These are phyloP conservation scores for Bryopsis sp. DNA, from an alignment of 139 green algal genomes.

Conservation along the genomic window DNA sequence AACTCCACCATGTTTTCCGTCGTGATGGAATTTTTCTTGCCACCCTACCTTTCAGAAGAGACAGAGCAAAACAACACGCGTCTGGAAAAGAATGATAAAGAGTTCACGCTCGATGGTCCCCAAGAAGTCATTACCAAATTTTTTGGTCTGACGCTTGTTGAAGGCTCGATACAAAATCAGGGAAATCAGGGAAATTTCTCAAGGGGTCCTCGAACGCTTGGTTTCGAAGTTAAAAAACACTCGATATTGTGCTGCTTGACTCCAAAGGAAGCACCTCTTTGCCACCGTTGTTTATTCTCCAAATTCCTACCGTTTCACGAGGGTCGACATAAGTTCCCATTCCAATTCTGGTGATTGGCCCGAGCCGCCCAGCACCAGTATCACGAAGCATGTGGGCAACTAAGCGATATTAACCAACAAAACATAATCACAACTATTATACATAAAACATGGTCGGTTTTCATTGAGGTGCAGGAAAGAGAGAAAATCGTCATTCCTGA, in stretches of 20 bases:
- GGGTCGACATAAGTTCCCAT: slow-evolving; percentile 46
- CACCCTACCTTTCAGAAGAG: slow-evolving; percentile 21
- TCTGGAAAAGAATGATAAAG: too few species aligned
- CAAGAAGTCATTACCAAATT: too few species aligned
- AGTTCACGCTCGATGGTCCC: too few species aligned
- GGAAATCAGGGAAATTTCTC: too few species aligned
- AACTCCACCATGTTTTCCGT: slow-evolving; percentile 24
- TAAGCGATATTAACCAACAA: slow-evolving; percentile 12
- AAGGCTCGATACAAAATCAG: too few species aligned
- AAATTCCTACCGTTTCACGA: slow-evolving; percentile 23
- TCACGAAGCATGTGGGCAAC: slow-evolving; percentile 40
- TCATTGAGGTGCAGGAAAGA: too few species aligned
- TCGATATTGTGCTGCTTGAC: too few species aligned
- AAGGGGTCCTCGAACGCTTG: too few species aligned
- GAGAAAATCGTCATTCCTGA: too few species aligned
- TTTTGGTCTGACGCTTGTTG: too few species aligned
- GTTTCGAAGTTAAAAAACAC: too few species aligned
- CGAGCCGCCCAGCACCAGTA: slow-evolving; percentile 26
- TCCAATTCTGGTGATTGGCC: slow-evolving; percentile 29
- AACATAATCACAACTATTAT: not conserved
- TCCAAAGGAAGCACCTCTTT: too few species aligned
- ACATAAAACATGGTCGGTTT: not conserved
- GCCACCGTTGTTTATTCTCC: not conserved
- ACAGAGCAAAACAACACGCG: not conserved
- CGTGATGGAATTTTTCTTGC: slow-evolving; percentile 26